Evolutionary conservation across 345 rosid genomes (phyloP).

Genomic region (Reutealis trisperma): DNA sequence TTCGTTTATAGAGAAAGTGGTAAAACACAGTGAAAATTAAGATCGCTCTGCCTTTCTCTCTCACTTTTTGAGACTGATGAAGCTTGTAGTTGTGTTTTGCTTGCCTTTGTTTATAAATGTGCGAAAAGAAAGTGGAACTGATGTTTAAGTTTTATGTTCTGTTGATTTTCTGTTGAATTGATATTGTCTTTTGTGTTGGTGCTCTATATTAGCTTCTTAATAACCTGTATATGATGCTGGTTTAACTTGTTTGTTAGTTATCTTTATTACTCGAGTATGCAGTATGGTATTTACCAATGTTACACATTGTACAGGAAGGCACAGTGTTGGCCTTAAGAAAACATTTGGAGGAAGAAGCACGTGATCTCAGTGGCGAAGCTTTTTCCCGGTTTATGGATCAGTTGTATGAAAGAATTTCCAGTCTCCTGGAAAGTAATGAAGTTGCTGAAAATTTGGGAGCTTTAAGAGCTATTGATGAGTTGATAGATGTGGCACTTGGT

Average conservation of each 20-base stretch:
- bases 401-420: conserved; percentile 68
- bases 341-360: conserved; percentile 80
- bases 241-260: too few species aligned
- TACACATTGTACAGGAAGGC: conserved; percentile 59
- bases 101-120: too few species aligned
- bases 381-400: conserved; percentile 91
- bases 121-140: background rate
- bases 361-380: conserved; percentile 87
- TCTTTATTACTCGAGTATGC: conserved; percentile 7
- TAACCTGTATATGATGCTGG: too few species aligned
- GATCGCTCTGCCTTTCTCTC: too few species aligned
- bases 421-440: conserved; percentile 68
- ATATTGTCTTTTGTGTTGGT: background rate
- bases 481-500: conserved; percentile 89
- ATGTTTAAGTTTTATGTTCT: background rate
- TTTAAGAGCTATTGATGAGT: conserved; percentile 82
- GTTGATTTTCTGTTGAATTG: background rate
- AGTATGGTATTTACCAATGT: background rate
- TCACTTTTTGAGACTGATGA: background rate
- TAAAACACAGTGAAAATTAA: too few species aligned
- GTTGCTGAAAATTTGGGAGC: conserved; percentile 93
- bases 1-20: background rate
- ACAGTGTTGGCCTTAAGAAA: conserved; percentile 79
- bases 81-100: background rate
- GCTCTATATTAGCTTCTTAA: too few species aligned